These are phyloP conservation scores for Pigoraptor vietnamica DNA, from an alignment of 78 protist genomes.

Conservation along the genomic window DNA sequence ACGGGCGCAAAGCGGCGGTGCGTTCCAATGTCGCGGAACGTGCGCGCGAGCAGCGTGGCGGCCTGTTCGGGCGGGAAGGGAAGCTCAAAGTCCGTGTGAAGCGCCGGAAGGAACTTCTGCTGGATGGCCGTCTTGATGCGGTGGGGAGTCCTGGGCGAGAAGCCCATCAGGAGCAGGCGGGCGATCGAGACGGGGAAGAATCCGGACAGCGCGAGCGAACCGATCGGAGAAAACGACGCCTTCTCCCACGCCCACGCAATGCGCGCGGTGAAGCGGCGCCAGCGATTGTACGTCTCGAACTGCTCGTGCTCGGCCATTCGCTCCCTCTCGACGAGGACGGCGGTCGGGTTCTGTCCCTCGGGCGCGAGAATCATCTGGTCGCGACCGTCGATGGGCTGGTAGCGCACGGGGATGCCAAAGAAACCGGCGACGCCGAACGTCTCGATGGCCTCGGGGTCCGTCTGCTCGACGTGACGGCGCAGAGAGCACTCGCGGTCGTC, in stretches of 20 bases:
- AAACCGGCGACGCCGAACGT: slow-evolving; percentile 6
- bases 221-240: not conserved
- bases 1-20: not conserved
- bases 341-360: not conserved
- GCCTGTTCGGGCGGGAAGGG: no score
- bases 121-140: not conserved
- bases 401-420: slow-evolving; percentile 1
- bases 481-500: not conserved
- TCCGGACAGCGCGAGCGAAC: not conserved
- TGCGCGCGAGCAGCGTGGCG: not conserved
- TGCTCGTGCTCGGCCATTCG: no score
- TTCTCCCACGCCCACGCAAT: not conserved
- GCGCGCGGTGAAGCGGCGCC: not conserved
- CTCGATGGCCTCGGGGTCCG: not conserved
- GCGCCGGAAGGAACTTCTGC: not conserved
- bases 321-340: no score
- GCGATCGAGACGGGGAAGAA: not conserved
- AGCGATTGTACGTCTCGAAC: no score
- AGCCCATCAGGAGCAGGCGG: not conserved
- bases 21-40: not conserved
- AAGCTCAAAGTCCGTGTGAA: not conserved
- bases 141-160: not conserved
- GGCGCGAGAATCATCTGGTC: not conserved
- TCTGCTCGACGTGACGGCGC: not conserved
- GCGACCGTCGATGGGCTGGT: not conserved